Percentiles rank a stretch among this genome's conserved stretches.
These are phyloP conservation scores for Zizania latifolia DNA, from an alignment of 176 grass and related monocot species.

Conservation along the genomic window DNA sequence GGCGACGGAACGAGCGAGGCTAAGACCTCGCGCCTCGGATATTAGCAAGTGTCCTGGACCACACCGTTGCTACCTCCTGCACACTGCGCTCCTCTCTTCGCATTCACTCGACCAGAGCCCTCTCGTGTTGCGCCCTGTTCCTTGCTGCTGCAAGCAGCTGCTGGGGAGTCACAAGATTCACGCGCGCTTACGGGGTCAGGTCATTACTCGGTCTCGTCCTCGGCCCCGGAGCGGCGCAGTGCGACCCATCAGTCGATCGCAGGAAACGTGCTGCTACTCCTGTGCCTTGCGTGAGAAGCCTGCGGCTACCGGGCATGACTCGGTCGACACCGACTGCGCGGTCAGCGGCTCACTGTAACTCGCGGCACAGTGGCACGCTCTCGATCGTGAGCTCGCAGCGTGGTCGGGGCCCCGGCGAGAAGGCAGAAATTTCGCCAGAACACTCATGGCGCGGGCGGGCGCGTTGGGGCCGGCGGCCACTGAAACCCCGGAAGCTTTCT, in stretches of 20 bases:
- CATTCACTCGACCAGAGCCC: not conserved
- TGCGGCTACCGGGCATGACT: not conserved
- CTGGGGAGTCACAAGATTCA: constrained; percentile 24
- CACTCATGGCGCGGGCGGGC: constrained; percentile 15
- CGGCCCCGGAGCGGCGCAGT: not conserved
- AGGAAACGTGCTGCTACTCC: constrained; percentile 17
- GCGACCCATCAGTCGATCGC: too few relatives aligned
- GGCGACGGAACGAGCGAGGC: not conserved
- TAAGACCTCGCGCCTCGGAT: constrained; percentile 10
- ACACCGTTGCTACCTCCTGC: not conserved
- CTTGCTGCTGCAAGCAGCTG: not conserved
- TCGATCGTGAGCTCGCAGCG: not conserved
- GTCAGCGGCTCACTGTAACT: not conserved
- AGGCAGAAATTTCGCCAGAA: constrained; percentile 12
- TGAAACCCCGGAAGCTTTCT: constrained; percentile 22
- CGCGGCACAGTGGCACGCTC: not conserved
- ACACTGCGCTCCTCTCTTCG: not conserved
- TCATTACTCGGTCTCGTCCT: not conserved
- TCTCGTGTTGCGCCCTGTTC: not conserved
- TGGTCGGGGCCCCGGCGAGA: constrained; percentile 22
- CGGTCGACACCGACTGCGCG: not conserved
- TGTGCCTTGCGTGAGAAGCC: not conserved
- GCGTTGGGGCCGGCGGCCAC: not conserved
- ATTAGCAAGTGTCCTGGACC: not conserved
- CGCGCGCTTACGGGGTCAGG: not conserved